These are phyloP conservation scores for Salvia splendens DNA, from an alignment of 257 asterid genomes.

Conservation along the genomic window DNA sequence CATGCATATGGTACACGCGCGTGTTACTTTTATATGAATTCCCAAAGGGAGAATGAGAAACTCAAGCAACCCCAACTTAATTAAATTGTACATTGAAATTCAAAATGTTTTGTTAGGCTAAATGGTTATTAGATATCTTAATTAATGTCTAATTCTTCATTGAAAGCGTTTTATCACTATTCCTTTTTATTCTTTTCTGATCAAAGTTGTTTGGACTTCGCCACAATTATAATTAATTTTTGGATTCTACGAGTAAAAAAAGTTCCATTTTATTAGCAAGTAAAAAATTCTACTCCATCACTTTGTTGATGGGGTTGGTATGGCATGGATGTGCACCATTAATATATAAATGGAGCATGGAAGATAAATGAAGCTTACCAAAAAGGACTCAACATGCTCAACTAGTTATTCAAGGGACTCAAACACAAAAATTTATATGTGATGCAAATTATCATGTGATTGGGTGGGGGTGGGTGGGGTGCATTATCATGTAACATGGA, in stretches of 20 bases:
- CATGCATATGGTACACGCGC: not conserved
- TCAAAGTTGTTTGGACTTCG: no score
- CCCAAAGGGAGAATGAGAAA: not conserved
- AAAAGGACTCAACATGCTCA: constrained; percentile 45
- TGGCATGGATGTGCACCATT: constrained; percentile 35
- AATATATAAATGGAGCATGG: constrained; percentile 27
- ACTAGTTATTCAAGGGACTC: constrained; percentile 28
- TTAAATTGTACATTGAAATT: no score
- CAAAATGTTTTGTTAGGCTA: no score
- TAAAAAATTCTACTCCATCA: not conserved
- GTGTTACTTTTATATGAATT: not conserved
- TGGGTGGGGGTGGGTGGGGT: constrained; percentile 24
- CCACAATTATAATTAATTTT: no score
- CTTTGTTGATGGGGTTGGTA: constrained; percentile 22
- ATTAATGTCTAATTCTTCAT: no score
- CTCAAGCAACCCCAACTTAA: no score
- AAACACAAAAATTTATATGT: constrained; percentile 28
- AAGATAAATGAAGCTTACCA: constrained; percentile 34
- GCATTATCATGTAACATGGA: constrained; percentile 23
- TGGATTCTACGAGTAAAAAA: not conserved
- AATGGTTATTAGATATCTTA: no score
- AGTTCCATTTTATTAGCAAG: constrained; percentile 2
- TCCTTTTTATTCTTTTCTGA: no score
- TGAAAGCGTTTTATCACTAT: no score
- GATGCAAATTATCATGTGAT: constrained; percentile 44